A percentile compares a stretch with the other conserved stretches of the same genome.
phyloP scores from a whole-genome alignment of 2,329 filamentous ascomycete genomes.

The Trichoderma pleuroti region DNA sequence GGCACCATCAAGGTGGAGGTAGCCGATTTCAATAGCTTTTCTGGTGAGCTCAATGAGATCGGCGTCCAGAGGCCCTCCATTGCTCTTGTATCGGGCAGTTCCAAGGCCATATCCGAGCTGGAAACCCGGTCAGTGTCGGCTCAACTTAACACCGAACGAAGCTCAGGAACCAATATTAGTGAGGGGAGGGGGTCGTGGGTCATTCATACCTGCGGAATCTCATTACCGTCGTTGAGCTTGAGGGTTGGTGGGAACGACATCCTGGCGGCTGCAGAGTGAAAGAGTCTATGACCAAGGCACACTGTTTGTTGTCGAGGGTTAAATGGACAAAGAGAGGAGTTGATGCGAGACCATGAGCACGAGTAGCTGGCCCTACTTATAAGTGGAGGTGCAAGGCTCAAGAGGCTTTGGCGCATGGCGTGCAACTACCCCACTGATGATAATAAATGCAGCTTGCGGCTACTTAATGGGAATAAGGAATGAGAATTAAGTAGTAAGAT shows the following conservation, averaged over 20 bases:
- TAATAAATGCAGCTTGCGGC: background rate
- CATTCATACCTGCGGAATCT: constrained; percentile 63
- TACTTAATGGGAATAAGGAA: background rate
- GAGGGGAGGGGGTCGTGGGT: background rate
- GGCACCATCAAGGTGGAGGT: constrained; percentile 70
- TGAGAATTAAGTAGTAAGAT: too few species aligned
- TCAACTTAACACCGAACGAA: background rate
- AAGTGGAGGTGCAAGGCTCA: constrained; percentile 13
- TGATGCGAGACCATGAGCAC: background rate
- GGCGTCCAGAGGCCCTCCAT: constrained; percentile 51
- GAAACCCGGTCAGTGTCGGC: background rate
- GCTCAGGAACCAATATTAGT: background rate
- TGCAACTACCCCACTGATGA: constrained; percentile 16
- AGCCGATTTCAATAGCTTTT: constrained; percentile 65
- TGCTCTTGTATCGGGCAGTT: constrained; percentile 57
- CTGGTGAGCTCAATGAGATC: constrained; percentile 49
- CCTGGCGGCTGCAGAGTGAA: background rate
- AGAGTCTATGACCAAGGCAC: background rate
- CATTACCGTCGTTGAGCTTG: constrained; percentile 70
- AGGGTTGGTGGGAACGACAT: constrained; percentile 34
- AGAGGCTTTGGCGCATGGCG: constrained; percentile 13
- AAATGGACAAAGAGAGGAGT: background rate
- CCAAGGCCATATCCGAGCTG: constrained; percentile 70
- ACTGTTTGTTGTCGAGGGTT: background rate
- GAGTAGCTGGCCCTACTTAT: constrained; percentile 6